Evolutionary conservation across 306 rosid species (phyloP).

Genomic region (Crotalaria pallida): DNA sequence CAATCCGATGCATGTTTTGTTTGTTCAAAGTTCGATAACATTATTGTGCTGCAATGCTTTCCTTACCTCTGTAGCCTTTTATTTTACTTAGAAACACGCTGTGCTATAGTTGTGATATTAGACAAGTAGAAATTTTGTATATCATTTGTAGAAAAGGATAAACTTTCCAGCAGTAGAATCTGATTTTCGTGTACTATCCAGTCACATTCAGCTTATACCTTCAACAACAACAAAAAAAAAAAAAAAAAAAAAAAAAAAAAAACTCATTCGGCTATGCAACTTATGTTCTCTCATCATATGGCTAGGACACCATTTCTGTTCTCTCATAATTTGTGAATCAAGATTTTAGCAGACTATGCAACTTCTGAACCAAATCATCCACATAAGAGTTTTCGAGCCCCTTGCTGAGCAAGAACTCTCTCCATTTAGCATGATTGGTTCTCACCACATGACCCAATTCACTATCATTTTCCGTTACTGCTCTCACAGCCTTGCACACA

Average conservation of each 20-base stretch:
- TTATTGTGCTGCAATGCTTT: background rate
- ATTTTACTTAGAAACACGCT: background rate
- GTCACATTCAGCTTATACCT: background rate
- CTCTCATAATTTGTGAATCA: conserved; percentile 3
- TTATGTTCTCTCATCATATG: background rate
- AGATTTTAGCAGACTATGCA: conserved; percentile 26
- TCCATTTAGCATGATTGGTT: conserved; percentile 43
- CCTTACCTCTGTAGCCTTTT: background rate
- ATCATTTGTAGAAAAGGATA: background rate
- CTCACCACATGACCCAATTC: conserved; percentile 35
- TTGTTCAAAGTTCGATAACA: background rate
- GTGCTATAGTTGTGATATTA: background rate
- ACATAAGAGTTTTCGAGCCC: conserved; percentile 46
- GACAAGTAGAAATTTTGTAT: background rate
- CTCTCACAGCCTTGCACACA: conserved; percentile 39
- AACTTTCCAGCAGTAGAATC: background rate
- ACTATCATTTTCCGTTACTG: conserved; percentile 39
- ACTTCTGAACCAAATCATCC: conserved; percentile 36
- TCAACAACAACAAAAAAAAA: too few relatives aligned
- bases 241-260: background rate
- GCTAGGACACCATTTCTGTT: too few relatives aligned
- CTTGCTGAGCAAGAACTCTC: conserved; percentile 30
- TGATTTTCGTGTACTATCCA: background rate
- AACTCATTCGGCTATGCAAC: background rate
- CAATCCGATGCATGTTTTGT: background rate